Percentiles rank a stretch among this genome's conserved stretches.
phyloP scores from a whole-genome alignment of 163 green algal genomes.

The Smithsoniella earleae region DNA sequence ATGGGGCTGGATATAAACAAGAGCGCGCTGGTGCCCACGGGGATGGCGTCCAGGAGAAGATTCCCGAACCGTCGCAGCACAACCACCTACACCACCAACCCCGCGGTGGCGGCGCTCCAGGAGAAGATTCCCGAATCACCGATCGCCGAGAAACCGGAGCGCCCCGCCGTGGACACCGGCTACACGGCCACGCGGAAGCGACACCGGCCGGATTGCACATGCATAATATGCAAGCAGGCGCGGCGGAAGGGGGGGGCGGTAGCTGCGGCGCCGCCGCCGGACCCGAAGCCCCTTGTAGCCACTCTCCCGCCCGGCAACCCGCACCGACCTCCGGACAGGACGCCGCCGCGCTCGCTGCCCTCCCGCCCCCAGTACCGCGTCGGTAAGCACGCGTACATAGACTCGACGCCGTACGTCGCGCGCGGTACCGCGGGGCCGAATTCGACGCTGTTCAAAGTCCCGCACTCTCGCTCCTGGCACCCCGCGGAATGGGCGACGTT shows the following conservation, averaged over 20 bases:
- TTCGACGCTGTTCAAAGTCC: conserved; percentile 31
- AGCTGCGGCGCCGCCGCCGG: too few species aligned
- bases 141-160: neutral
- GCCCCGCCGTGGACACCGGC: neutral
- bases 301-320: neutral
- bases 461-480: conserved; percentile 28
- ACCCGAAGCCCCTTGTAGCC: too few species aligned
- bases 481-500: conserved; percentile 29
- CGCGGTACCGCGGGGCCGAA: neutral
- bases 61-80: conserved; percentile 13
- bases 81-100: neutral
- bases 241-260: conserved; percentile 37
- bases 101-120: neutral
- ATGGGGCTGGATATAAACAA: conserved; percentile 46
- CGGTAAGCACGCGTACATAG: conserved; percentile 24
- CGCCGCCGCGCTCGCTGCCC: neutral
- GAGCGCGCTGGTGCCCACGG: neutral
- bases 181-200: neutral
- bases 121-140: neutral
- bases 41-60: neutral
- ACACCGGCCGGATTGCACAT: conserved; percentile 59
- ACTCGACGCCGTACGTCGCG: conserved; percentile 9
- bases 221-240: conserved; percentile 71
- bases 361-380: neutral
- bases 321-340: neutral